Percentiles rank a stretch among this genome's conserved stretches.
Conservation (phyloP, 2,329 filamentous ascomycete species). For the Hypoxylon sp. region DNA sequence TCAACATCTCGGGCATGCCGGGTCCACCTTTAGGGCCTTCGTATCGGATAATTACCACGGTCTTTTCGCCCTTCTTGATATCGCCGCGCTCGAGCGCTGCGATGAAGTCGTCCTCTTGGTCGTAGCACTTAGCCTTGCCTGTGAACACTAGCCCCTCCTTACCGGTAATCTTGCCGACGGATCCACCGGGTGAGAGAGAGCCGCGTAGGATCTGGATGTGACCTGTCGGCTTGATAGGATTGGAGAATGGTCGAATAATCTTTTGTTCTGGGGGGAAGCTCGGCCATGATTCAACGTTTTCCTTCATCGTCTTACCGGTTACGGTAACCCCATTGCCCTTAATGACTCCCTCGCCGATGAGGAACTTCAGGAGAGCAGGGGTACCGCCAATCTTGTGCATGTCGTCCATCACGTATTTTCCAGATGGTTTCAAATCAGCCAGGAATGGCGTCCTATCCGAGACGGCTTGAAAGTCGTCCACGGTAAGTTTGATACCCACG, state of each 20-base stretch:
- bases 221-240: constrained; percentile 89
- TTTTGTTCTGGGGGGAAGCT: constrained; percentile 82
- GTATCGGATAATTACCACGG: constrained; percentile 92
- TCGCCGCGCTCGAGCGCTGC: constrained; percentile 80
- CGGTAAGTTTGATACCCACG: constrained; percentile 84
- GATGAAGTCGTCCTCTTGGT: constrained; percentile 87
- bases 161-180: constrained; percentile 93
- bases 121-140: constrained; percentile 85
- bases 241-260: constrained; percentile 84
- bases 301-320: constrained; percentile 88
- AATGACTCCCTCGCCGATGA: constrained; percentile 86
- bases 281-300: constrained; percentile 85
- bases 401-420: constrained; percentile 89
- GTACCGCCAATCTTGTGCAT: constrained; percentile 89
- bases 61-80: constrained; percentile 88
- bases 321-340: constrained; percentile 86
- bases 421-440: constrained; percentile 86
- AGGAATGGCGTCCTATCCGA: constrained; percentile 85
- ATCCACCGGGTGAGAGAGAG: constrained; percentile 86
- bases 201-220: constrained; percentile 92
- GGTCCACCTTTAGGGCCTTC: constrained; percentile 94
- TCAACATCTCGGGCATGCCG: constrained; percentile 95
- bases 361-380: constrained; percentile 87
- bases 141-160: constrained; percentile 90
- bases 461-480: constrained; percentile 88